Percentiles rank a stretch among this genome's conserved stretches.
These are phyloP conservation scores for Yamadazyma sp. DNA, from an alignment of 805 yeast species.

Conservation along the genomic window DNA sequence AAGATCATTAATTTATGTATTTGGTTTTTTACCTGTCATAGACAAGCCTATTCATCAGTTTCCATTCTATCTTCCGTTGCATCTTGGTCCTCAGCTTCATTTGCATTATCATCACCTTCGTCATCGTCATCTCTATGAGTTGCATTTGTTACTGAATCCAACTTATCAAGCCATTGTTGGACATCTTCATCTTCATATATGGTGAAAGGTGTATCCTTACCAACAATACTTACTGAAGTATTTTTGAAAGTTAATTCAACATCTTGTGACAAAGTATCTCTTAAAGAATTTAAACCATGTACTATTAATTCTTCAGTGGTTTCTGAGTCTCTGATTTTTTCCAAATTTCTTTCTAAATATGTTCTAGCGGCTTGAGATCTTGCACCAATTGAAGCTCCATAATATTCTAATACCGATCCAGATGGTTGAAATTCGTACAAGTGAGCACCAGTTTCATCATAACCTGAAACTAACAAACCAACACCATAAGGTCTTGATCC, in stretches of 20 bases:
- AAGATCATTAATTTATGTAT: not conserved
- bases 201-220: slow-evolving; percentile 69
- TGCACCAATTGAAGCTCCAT: slow-evolving; percentile 96
- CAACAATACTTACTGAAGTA: slow-evolving; percentile 92
- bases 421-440: slow-evolving; percentile 93
- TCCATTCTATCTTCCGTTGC: slow-evolving; percentile 32
- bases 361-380: slow-evolving; percentile 98
- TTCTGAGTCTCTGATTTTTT: slow-evolving; percentile 56
- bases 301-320: slow-evolving; percentile 72
- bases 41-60: slow-evolving; percentile 23
- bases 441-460: slow-evolving; percentile 93
- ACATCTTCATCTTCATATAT: slow-evolving; percentile 86
- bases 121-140: slow-evolving; percentile 46
- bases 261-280: slow-evolving; percentile 93
- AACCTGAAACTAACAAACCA: slow-evolving; percentile 85
- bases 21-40: not conserved
- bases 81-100: slow-evolving; percentile 14
- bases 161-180: slow-evolving; percentile 73
- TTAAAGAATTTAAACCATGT: slow-evolving; percentile 83
- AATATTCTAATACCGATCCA: slow-evolving; percentile 87
- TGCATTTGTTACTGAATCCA: slow-evolving; percentile 62
- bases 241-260: slow-evolving; percentile 81
- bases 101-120: slow-evolving; percentile 24
- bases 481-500: slow-evolving; percentile 99
- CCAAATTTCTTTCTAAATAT: slow-evolving; percentile 82